Base-by-base conservation (phyloP, 768 basidiomycete genomes). In the Termitomyces sp. region DNA sequence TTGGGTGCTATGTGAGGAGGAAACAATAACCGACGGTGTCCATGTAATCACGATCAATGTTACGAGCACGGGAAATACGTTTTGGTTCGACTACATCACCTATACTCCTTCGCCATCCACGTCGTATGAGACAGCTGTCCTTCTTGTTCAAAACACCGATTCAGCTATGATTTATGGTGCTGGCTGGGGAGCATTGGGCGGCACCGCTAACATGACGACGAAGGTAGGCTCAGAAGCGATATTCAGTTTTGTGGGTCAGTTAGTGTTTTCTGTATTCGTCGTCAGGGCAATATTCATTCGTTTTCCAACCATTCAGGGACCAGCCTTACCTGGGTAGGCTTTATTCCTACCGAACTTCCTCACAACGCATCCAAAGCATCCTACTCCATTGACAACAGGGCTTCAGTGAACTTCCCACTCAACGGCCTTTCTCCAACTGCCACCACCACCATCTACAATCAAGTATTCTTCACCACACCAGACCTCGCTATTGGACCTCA, bases 21-120 rank as follows among this genome's bases (percentile, higher is more conserved):
- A 35, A 9, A 47, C 34, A 0, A 42, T 69, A 3, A 19, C 51
- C 11, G 65, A 68, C 40, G 66, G 66, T 11, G 41, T 42, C 5
- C 69, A 72, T 40, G 56, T 51, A n/a, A 31, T 72, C 25, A 63
- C 62, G 6, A 58, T 71, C 11, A 63, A 64, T 11, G 65, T 62
- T 9, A 65, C 56, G n/a, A 54, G 50, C 8, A 16, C 42, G 8
- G 62, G 64, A 14, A 63, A 63, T n/a, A 67, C 66, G 0, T 71
- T 71, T 48, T 70, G 69, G 69, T 63, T 71, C 19, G 70, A 71
- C 49, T 59, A 61, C 21, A 44, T 71, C 31, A 59, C 63, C 27
- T 70, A 65, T 46, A 32, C 60, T 14, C 68, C 70, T 21, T 66
- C 66, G 7, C 41, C 63, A 0, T 32, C 32, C 19, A 56, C 38